Conservation (phyloP, 2,329 filamentous ascomycete genomes). For the Neofusicoccum laricinum region DNA sequence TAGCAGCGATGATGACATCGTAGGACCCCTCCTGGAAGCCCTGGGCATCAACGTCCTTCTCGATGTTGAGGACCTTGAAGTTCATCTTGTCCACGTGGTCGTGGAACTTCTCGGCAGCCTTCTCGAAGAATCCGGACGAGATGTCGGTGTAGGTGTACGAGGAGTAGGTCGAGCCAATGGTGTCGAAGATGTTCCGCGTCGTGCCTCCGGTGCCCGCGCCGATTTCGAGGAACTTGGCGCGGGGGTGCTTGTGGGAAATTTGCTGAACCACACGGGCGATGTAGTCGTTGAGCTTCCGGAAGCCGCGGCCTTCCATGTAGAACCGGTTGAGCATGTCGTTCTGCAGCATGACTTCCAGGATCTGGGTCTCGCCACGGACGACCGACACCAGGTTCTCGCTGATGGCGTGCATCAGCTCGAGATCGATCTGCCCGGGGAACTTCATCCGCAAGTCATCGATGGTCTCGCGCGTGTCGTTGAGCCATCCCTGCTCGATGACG, state of each 20-base stretch:
- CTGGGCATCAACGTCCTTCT: slow-evolving; percentile 10
- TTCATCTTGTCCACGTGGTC: neutral
- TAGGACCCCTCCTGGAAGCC: slow-evolving; percentile 17
- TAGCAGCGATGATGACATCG: slow-evolving; percentile 23
- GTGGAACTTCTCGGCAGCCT: slow-evolving; percentile 9
- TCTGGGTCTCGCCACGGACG: neutral
- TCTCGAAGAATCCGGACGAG: slow-evolving; percentile 16
- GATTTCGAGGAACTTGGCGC: slow-evolving; percentile 16
- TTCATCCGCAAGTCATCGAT: neutral
- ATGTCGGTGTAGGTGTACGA: slow-evolving; percentile 23
- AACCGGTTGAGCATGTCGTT: neutral
- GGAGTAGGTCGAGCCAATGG: neutral
- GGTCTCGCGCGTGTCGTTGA: neutral
- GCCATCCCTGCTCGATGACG: neutral
- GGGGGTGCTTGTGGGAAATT: neutral
- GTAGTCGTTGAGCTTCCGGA: neutral
- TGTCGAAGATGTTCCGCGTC: slow-evolving; percentile 5
- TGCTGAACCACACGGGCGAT: neutral
- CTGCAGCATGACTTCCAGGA: neutral
- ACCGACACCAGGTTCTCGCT: neutral
- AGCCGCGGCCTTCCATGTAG: neutral
- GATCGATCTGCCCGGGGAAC: neutral
- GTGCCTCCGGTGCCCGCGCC: slow-evolving; percentile 20
- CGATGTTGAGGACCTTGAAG: slow-evolving; percentile 13
- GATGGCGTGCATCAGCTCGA: neutral